phyloP scores from a whole-genome alignment of 2,329 filamentous ascomycete genomes.

The Colletotrichum sublineola region DNA sequence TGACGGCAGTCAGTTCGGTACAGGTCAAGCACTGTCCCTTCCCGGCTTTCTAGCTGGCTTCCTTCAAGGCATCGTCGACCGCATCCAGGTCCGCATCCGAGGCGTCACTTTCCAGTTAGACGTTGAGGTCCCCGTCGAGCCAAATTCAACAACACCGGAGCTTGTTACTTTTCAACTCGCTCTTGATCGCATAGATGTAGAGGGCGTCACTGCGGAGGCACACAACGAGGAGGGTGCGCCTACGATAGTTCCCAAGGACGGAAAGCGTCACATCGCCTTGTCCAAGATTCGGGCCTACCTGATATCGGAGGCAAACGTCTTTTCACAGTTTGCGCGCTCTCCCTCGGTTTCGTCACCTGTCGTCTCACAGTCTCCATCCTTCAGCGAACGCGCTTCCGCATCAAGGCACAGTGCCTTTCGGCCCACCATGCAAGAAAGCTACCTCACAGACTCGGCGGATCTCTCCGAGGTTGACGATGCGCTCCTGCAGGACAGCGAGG shows the following conservation, averaged over 20 bases:
- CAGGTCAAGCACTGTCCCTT: conserved; percentile 76
- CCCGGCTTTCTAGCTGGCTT: conserved; percentile 79
- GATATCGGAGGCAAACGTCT: conserved; percentile 76
- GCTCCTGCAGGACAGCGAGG: conserved; percentile 65
- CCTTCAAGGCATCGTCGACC: conserved; percentile 80
- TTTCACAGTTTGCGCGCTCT: conserved; percentile 70
- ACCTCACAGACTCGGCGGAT: conserved; percentile 51
- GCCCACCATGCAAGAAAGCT: conserved; percentile 42
- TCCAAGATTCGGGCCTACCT: conserved; percentile 73
- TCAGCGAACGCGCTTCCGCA: conserved; percentile 47
- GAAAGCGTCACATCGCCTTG: conserved; percentile 75
- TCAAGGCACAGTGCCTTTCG: conserved; percentile 45
- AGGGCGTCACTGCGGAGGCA: conserved; percentile 69
- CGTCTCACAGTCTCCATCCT: conserved; percentile 60
- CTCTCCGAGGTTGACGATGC: conserved; percentile 52
- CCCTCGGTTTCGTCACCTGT: conserved; percentile 66
- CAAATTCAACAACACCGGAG: conserved; percentile 61
- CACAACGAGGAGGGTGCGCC: conserved; percentile 50
- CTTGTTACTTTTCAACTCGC: conserved; percentile 74
- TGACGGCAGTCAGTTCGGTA: conserved; percentile 73
- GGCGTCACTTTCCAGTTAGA: conserved; percentile 77
- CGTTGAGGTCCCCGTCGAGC: conserved; percentile 67
- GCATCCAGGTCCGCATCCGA: conserved; percentile 75
- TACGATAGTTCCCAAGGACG: conserved; percentile 65
- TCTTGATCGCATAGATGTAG: conserved; percentile 74